Base-by-base conservation (phyloP, 2,329 filamentous ascomycete genomes). In the Hypoxylon rubiginosum region DNA sequence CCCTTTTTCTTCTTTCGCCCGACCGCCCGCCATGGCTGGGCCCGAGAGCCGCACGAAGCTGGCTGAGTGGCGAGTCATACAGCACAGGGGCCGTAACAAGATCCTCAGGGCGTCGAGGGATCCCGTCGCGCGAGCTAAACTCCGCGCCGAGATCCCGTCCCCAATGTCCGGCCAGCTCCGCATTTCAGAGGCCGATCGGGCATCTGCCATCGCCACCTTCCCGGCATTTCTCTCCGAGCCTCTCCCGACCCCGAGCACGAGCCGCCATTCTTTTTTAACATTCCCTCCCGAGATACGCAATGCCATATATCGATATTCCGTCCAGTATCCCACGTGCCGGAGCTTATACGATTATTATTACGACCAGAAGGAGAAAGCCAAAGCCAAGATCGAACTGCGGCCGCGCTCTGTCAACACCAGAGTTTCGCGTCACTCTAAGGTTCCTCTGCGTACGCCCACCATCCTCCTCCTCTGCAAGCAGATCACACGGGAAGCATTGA, bases 211-310 rank as follows among this genome's bases (percentile, higher is more conserved):
- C 24, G 51, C 52, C 28, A 50, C 63, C 46, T 50, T 72, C 17
- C 72, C 73, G 63, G 65, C 69, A 30, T 73, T 72, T 39, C 62
- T 67, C 36, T 46, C 58, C n/a, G 34, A 19, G 21, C 62, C 64
- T 57, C 32, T 58, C 43, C 43, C 17, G 13, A 30, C 17, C 32
- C 11, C 46, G 13, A 39, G 13, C 28, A 41, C 36, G 11, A 41
- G 46, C 4, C 39, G 26, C 41, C 39, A 64, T 36, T 72, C 71
- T 21, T 79, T 78, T 50, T 69, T 79, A 45, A 26, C 55, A 39
- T 74, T 79, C 48, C 77, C 78, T 1, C 52, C 72, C 10, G 79
- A 80, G 71, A 71, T 80, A 45, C 76, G 79, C 19, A 77, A 79
- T 60, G 69, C 74, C 19, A 76, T 80, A 21, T 80, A 80, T 69